These are phyloP conservation scores for Casuarina glauca DNA, from an alignment of 306 rosid genomes.

Conservation along the genomic window DNA sequence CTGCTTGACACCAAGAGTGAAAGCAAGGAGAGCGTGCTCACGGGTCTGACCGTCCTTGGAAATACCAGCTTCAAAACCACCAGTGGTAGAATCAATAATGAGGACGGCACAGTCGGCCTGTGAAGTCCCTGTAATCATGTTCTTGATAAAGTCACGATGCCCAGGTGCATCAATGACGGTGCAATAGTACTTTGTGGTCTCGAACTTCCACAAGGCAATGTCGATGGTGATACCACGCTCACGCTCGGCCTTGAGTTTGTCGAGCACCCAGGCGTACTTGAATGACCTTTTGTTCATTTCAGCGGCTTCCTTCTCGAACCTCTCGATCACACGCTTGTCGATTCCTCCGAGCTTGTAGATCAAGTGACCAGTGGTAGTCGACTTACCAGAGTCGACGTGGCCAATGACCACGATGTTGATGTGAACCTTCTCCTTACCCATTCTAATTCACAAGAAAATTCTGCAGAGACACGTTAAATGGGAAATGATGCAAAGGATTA, in stretches of 20 bases:
- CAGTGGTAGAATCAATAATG: too few species aligned
- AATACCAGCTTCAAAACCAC: constrained; percentile 37
- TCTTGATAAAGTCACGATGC: too few species aligned
- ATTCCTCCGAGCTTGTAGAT: constrained; percentile 34
- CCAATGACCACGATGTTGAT: too few species aligned
- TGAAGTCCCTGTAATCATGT: too few species aligned
- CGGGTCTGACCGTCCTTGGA: constrained; percentile 48
- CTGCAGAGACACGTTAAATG: constrained; percentile 54
- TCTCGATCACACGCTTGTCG: constrained; percentile 47
- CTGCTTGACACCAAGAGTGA: constrained; percentile 47
- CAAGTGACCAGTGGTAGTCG: too few species aligned
- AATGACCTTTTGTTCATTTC: constrained; percentile 42
- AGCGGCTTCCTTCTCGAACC: constrained; percentile 22
- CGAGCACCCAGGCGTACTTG: constrained; percentile 46
- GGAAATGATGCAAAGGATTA: constrained; percentile 38
- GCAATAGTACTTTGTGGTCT: too few species aligned
- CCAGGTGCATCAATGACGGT: too few species aligned
- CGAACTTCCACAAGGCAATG: too few species aligned
- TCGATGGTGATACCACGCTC: too few species aligned
- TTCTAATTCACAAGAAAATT: constrained; percentile 37
- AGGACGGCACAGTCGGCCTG: too few species aligned
- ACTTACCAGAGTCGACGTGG: too few species aligned
- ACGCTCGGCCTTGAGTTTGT: constrained; percentile 28
- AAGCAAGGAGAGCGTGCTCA: constrained; percentile 48
- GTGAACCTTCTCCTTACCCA: constrained; percentile 25